Percentiles rank a stretch among this genome's conserved stretches.
phyloP scores from a whole-genome alignment of 148 eudicot species.

The Fagopyrum esculentum region DNA sequence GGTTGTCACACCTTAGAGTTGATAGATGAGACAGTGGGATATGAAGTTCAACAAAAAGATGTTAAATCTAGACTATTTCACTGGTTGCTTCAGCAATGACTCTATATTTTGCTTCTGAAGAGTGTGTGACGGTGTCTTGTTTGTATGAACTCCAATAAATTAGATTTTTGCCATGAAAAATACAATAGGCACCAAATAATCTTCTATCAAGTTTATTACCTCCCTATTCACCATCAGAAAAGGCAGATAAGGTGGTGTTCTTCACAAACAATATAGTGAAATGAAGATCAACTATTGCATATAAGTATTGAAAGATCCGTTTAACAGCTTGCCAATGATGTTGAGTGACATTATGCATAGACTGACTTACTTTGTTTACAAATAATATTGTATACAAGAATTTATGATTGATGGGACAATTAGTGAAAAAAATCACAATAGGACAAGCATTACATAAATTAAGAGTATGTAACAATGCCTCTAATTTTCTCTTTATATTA shows the following conservation, averaged over 20 bases:
- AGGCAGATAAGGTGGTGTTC: not conserved
- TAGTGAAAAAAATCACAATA: no score
- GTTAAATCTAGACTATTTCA: not conserved
- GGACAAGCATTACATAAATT: no score
- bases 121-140: not conserved
- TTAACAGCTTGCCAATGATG: not conserved
- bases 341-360: not conserved
- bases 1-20: not conserved
- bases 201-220: not conserved
- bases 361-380: not conserved
- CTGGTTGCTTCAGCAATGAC: not conserved
- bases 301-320: not conserved
- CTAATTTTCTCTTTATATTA: no score
- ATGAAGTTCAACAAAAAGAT: not conserved
- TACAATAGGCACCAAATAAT: not conserved
- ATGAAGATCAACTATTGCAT: not conserved
- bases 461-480: no score
- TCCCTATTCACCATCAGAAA: not conserved
- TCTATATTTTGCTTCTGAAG: not conserved
- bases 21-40: not conserved
- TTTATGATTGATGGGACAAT: no score
- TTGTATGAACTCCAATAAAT: not conserved
- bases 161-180: not conserved
- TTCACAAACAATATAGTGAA: not conserved
- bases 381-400: no score